These are phyloP conservation scores for Colletotrichum horii DNA, from an alignment of 2,329 filamentous ascomycete species.

Conservation along the genomic window DNA sequence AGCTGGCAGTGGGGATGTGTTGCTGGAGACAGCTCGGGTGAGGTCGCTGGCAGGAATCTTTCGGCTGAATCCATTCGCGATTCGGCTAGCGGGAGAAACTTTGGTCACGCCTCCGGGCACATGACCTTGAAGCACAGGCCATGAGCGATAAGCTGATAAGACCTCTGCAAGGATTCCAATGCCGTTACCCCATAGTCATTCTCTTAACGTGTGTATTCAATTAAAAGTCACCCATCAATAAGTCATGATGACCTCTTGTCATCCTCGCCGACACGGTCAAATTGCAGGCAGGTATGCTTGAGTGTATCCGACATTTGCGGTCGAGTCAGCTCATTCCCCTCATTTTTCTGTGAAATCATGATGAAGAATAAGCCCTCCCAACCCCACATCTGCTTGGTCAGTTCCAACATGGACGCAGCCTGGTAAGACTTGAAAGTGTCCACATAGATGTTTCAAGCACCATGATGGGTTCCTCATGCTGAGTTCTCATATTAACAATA, in stretches of 20 bases:
- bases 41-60: constrained; percentile 54
- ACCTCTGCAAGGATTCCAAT: not conserved
- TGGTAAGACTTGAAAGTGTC: not conserved
- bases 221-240: not conserved
- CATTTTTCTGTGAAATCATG: not conserved
- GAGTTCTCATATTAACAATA: no score
- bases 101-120: constrained; percentile 35
- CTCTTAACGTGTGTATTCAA: not conserved
- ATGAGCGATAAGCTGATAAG: not conserved
- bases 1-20: constrained; percentile 55
- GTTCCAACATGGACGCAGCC: not conserved
- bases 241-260: not conserved
- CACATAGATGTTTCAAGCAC: not conserved
- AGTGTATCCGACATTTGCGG: not conserved
- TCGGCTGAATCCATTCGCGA: constrained; percentile 44
- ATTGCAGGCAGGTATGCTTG: not conserved
- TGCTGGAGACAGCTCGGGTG: constrained; percentile 46
- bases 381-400: not conserved
- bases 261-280: not conserved
- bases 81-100: constrained; percentile 42
- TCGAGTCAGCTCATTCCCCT: accelerated
- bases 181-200: not conserved
- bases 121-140: constrained; percentile 26
- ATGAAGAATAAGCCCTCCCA: not conserved
- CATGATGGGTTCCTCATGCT: no score